Percentiles rank a stretch among this genome's conserved stretches.
Conservation (phyloP, 768 basidiomycete species). For the Podaxis sp. region DNA sequence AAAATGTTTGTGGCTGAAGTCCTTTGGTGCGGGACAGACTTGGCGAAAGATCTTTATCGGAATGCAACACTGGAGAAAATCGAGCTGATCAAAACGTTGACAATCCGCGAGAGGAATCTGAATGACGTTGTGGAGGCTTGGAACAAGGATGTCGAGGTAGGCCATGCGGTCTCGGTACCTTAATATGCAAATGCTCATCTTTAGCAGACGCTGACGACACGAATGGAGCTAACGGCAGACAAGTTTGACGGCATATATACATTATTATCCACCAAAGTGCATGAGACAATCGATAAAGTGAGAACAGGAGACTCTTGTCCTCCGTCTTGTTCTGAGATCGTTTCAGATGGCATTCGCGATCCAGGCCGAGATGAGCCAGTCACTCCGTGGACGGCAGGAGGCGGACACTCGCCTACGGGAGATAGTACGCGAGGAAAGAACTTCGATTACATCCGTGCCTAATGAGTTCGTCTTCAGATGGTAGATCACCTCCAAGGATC, state of each 20-base stretch:
- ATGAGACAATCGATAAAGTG: neutral
- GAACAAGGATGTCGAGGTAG: neutral
- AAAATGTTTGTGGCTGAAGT: constrained; percentile 18
- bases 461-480: neutral
- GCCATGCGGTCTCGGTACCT: neutral
- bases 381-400: neutral
- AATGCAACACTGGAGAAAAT: constrained; percentile 64
- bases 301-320: neutral
- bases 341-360: neutral
- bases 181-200: neutral
- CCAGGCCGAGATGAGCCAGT: neutral
- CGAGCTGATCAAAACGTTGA: constrained; percentile 45
- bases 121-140: neutral
- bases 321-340: neutral
- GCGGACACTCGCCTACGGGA: constrained; percentile 1
- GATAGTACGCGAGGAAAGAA: neutral
- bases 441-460: neutral
- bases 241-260: constrained; percentile 6
- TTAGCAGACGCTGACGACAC: neutral
- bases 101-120: neutral
- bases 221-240: neutral
- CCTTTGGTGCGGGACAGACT: constrained; percentile 7
- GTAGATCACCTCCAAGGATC: neutral
- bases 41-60: constrained; percentile 44
- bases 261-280: neutral